Percentiles rank a stretch among this genome's conserved stretches.
Evolutionary conservation across 768 basidiomycete genomes (phyloP).

Genomic region (Plicaturopsis crispa): DNA sequence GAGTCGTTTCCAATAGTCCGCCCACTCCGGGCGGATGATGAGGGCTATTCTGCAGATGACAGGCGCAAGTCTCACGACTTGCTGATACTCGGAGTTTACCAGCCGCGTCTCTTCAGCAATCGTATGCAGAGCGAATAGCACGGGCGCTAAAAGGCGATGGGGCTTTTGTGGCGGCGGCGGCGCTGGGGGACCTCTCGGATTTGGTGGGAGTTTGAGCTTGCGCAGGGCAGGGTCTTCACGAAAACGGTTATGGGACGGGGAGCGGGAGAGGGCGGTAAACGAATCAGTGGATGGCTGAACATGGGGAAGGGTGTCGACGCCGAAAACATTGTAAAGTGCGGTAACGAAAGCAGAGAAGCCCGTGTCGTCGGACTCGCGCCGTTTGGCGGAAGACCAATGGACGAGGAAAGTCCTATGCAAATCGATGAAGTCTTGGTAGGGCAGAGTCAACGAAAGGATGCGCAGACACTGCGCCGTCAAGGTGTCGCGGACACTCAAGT

Average conservation of each 20-base stretch:
- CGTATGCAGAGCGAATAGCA: constrained; percentile 72
- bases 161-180: constrained; percentile 21
- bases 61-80: constrained; percentile 49
- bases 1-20: constrained; percentile 86
- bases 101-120: constrained; percentile 68
- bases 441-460: constrained; percentile 54
- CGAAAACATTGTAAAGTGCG: constrained; percentile 44
- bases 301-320: constrained; percentile 21
- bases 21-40: constrained; percentile 76
- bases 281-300: constrained; percentile 10
- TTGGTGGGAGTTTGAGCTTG: constrained; percentile 27
- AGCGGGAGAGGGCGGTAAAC: constrained; percentile 30
- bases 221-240: constrained; percentile 53
- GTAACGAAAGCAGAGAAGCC: constrained; percentile 52
- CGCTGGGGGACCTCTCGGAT: not conserved
- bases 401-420: constrained; percentile 51
- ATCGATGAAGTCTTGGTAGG: constrained; percentile 44
- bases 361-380: constrained; percentile 33
- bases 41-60: constrained; percentile 57
- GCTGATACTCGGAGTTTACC: constrained; percentile 44
- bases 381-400: constrained; percentile 42
- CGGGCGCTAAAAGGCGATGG: constrained; percentile 42
- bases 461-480: constrained; percentile 56
- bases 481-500: constrained; percentile 45
- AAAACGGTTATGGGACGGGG: constrained; percentile 38